Evolutionary conservation across 169 alveolate genomes (phyloP).

Genomic region (Plasmodium berghei): DNA sequence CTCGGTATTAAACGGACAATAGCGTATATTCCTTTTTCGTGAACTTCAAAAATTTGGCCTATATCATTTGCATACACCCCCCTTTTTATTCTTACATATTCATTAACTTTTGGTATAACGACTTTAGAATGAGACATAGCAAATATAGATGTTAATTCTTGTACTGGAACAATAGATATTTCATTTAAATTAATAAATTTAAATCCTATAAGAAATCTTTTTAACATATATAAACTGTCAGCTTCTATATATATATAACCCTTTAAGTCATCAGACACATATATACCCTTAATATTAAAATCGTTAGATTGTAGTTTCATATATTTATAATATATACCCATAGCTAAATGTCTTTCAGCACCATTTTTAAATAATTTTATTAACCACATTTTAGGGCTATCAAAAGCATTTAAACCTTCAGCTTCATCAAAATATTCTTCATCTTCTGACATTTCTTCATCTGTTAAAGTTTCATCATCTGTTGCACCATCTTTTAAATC

Average conservation of each 20-base stretch:
- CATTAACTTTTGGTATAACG: slow-evolving; percentile 85
- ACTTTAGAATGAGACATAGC: slow-evolving; percentile 85
- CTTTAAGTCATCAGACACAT: slow-evolving; percentile 86
- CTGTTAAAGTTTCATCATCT: slow-evolving; percentile 79
- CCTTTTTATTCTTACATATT: slow-evolving; percentile 87
- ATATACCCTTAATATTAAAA: slow-evolving; percentile 86
- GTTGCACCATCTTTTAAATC: slow-evolving; percentile 83
- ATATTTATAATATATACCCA: slow-evolving; percentile 85
- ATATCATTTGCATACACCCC: slow-evolving; percentile 88
- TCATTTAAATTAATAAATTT: slow-evolving; percentile 83
- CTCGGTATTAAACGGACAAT: slow-evolving; percentile 88
- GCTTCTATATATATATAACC: slow-evolving; percentile 89
- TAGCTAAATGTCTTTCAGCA: slow-evolving; percentile 83
- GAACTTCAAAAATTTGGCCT: slow-evolving; percentile 89
- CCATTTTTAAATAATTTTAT: slow-evolving; percentile 83
- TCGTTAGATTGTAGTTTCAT: slow-evolving; percentile 83
- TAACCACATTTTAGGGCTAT: slow-evolving; percentile 90
- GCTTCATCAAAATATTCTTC: slow-evolving; percentile 52
- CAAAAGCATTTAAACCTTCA: slow-evolving; percentile 62
- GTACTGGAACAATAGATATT: slow-evolving; percentile 87
- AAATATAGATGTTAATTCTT: slow-evolving; percentile 88
- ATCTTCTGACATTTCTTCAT: slow-evolving; percentile 71
- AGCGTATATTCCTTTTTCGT: slow-evolving; percentile 85
- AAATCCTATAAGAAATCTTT: slow-evolving; percentile 86
- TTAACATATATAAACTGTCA: slow-evolving; percentile 84